Evolutionary conservation across 2,329 filamentous ascomycete genomes (phyloP).

Genomic region (Paraconiothyrium sp.): DNA sequence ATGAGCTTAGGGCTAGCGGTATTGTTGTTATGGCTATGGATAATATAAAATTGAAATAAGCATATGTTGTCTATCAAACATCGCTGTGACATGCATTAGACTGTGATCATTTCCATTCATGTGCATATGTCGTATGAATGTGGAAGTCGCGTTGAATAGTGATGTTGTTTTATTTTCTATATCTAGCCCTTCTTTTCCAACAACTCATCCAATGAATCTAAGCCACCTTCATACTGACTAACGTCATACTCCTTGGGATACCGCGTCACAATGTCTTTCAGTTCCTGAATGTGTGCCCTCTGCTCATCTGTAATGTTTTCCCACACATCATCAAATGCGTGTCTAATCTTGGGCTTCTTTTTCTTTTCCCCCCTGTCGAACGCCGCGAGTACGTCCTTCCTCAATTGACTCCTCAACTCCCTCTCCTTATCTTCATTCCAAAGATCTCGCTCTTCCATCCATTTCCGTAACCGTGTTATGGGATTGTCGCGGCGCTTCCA

Average conservation of each 20-base stretch:
- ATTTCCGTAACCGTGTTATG: slow-evolving; percentile 85
- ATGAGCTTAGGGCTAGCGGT: neutral
- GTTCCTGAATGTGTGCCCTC: slow-evolving; percentile 76
- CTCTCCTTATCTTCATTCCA: slow-evolving; percentile 90
- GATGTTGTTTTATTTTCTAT: neutral
- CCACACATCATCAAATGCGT: slow-evolving; percentile 89
- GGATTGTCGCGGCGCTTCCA: slow-evolving; percentile 93
- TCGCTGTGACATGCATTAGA: too few species aligned
- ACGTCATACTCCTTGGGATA: slow-evolving; percentile 96
- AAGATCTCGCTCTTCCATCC: slow-evolving; percentile 81
- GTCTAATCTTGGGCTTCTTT: slow-evolving; percentile 76
- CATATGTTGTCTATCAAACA: too few species aligned
- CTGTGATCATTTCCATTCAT: too few species aligned
- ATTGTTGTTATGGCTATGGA: neutral
- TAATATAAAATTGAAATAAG: too few species aligned
- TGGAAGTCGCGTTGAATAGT: neutral
- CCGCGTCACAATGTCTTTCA: slow-evolving; percentile 79
- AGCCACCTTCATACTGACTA: slow-evolving; percentile 76
- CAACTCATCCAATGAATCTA: slow-evolving; percentile 65
- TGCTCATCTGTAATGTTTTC: slow-evolving; percentile 85
- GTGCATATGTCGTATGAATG: too few species aligned
- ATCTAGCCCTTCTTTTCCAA: slow-evolving; percentile 30
- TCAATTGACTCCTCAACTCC: slow-evolving; percentile 69
- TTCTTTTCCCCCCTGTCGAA: slow-evolving; percentile 85
- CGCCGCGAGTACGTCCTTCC: slow-evolving; percentile 81